A percentile compares a stretch with the other conserved stretches of the same genome.
These are phyloP conservation scores for Ephemerocybe angulata DNA, from an alignment of 768 basidiomycete species.

Conservation along the genomic window DNA sequence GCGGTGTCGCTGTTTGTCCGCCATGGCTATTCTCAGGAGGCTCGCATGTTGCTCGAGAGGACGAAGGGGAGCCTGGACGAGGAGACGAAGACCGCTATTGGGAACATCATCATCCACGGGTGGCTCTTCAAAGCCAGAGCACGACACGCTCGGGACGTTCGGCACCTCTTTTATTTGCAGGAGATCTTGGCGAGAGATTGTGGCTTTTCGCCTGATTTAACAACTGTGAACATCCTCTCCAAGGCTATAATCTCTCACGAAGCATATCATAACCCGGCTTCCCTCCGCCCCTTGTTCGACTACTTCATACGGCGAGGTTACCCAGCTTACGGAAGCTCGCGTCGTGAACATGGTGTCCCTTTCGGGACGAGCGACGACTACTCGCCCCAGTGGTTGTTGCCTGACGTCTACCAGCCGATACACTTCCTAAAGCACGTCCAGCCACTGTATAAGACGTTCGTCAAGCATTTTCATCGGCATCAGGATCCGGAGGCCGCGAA, in stretches of 20 bases:
- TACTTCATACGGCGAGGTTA: slow-evolving; percentile 58
- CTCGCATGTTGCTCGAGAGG: slow-evolving; percentile 37
- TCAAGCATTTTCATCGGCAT: slow-evolving; percentile 55
- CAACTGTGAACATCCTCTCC: slow-evolving; percentile 68
- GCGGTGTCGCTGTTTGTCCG: no score
- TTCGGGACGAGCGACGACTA: slow-evolving; percentile 37
- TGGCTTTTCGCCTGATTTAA: slow-evolving; percentile 58
- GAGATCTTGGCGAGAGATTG: slow-evolving; percentile 39
- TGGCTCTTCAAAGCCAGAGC: slow-evolving; percentile 27
- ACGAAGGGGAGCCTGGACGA: slow-evolving; percentile 25
- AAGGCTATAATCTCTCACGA: slow-evolving; percentile 57
- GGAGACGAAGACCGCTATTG: slow-evolving; percentile 39
- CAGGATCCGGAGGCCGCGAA: slow-evolving; percentile 53
- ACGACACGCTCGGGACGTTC: slow-evolving; percentile 44
- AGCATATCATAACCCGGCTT: slow-evolving; percentile 34
- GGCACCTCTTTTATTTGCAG: slow-evolving; percentile 38
- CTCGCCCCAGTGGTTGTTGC: slow-evolving; percentile 18
- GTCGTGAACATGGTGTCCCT: slow-evolving; percentile 32
- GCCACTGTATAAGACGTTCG: slow-evolving; percentile 72
- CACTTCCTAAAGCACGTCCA: slow-evolving; percentile 57
- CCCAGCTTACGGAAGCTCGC: slow-evolving; percentile 36
- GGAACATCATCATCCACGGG: slow-evolving; percentile 57
- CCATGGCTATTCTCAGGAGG: slow-evolving; percentile 41
- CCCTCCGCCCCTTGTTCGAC: slow-evolving; percentile 60
- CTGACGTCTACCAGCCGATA: slow-evolving; percentile 36